Base-by-base conservation (phyloP, 345 rosid genomes). In the Rhodomyrtus tomentosa region DNA sequence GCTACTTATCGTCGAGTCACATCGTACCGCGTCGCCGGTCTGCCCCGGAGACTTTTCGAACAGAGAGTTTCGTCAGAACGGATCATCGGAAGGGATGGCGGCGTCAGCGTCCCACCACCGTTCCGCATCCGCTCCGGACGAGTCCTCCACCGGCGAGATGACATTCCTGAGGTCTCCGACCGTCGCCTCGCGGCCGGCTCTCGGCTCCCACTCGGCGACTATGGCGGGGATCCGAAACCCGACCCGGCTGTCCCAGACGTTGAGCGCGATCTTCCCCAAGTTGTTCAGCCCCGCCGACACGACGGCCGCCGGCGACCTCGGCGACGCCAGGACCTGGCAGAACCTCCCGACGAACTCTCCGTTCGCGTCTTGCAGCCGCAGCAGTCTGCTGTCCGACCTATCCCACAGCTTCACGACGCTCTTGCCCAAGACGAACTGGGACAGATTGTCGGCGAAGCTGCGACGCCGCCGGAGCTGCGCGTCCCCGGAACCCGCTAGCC, bases 371-470 rank as follows among this genome's bases (percentile, higher is more conserved):
- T 68, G 36, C 25, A 45, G 32, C 85, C 38, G 32, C 73, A 18
- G 48, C 85, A 88, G 22, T 54, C 86, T 1, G 85, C 22, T 38
- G 90, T 90, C 92, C 29, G 85, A 84, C 27, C 88, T 91, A 81
- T 92, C 93, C 94, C 96, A 92, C 1, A 93, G 90, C 88, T 91
- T 91, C 80, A 93, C 96, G 21, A 93, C 93, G 86, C 86, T 89
- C 84, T 87, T 91, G 18, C 91, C 96, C 68, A 84, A 73, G 8
- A 90, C 82, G 62, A 92, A 56, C 54, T 92, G 92, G 11, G 92
- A 84, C 84, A 84, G 88, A 3, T 80, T 92, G 91, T 79, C 90
- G 84, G 48, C 91, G 88, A 48, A 50, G 85, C 87, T 86, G 82
- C 84, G 68, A 79, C 84, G 84, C 40, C 80, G 81, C 86, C 91